Conservation (phyloP, 345 rosid species). For the Eucalyptus marginata region DNA sequence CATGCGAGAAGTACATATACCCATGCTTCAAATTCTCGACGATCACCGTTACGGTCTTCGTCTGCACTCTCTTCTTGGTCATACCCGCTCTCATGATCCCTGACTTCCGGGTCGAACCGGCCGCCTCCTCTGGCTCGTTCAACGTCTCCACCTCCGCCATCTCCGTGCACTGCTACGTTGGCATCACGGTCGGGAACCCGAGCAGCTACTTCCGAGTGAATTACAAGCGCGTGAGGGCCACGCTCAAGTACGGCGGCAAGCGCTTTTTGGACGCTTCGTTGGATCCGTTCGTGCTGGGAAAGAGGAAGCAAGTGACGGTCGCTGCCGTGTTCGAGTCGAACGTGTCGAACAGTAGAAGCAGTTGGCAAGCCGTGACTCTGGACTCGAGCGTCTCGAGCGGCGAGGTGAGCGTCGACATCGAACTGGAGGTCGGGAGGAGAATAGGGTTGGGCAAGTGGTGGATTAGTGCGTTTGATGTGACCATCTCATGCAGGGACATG, state of each 20-base stretch:
- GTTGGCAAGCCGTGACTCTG: not conserved
- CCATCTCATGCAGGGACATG: not conserved
- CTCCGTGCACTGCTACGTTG: not conserved
- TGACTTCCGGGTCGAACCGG: not conserved
- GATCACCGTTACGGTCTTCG: not conserved
- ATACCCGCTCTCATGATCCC: not conserved
- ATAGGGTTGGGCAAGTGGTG: not conserved
- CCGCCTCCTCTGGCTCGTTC: not conserved
- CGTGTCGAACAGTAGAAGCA: not conserved
- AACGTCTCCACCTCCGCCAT: not conserved
- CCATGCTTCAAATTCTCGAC: not conserved
- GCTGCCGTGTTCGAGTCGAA: not conserved
- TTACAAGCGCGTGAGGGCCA: not conserved
- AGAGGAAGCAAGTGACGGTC: not conserved
- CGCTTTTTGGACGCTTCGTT: not conserved
- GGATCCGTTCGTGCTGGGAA: not conserved
- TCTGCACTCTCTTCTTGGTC: not conserved
- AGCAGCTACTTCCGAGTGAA: not conserved
- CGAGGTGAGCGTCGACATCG: not conserved
- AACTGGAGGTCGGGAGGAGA: not conserved
- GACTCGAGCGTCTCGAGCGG: not conserved
- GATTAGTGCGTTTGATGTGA: not conserved
- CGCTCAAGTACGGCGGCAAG: not conserved
- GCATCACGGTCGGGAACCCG: not conserved
- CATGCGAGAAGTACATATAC: not conserved